These are phyloP conservation scores for Neonectria neomacrospora DNA, from an alignment of 2,329 filamentous ascomycete species.

Conservation along the genomic window DNA sequence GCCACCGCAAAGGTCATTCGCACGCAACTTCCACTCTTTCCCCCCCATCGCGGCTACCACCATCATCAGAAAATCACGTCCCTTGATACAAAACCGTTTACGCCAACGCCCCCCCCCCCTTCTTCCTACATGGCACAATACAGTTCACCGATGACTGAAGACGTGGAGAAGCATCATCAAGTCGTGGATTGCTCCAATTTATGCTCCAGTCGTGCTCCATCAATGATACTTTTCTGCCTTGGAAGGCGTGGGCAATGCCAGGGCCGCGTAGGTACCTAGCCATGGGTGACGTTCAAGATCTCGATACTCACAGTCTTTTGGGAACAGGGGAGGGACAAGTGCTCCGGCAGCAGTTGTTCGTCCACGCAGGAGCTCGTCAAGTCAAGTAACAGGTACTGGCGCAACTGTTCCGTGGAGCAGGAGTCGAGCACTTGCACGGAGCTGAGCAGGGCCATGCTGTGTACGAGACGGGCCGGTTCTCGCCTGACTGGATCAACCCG, in stretches of 20 bases:
- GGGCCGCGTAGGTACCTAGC: slow-evolving; percentile 18
- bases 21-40: neutral
- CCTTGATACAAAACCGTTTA: slow-evolving; percentile 11
- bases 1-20: slow-evolving; percentile 1
- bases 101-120: slow-evolving; percentile 16
- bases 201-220: slow-evolving; percentile 14
- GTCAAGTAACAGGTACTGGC: neutral
- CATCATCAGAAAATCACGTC: slow-evolving; percentile 10
- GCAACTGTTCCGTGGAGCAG: neutral
- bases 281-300: slow-evolving; percentile 34
- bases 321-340: slow-evolving; percentile 26
- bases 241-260: neutral
- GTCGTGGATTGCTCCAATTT: slow-evolving; percentile 36
- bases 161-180: slow-evolving; percentile 42
- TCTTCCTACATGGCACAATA: neutral
- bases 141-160: slow-evolving; percentile 1
- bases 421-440: slow-evolving; percentile 7
- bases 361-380: neutral
- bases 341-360: slow-evolving; percentile 21
- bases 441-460: slow-evolving; percentile 16
- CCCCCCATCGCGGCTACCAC: slow-evolving; percentile 24
- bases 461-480: slow-evolving; percentile 41
- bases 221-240: slow-evolving; percentile 9
- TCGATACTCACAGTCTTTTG: slow-evolving; percentile 30
- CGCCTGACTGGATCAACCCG: slow-evolving; percentile 21